A percentile compares a stretch with the other conserved stretches of the same genome.
Evolutionary conservation across 345 rosid species (phyloP).

Genomic region (Populus davidiana): DNA sequence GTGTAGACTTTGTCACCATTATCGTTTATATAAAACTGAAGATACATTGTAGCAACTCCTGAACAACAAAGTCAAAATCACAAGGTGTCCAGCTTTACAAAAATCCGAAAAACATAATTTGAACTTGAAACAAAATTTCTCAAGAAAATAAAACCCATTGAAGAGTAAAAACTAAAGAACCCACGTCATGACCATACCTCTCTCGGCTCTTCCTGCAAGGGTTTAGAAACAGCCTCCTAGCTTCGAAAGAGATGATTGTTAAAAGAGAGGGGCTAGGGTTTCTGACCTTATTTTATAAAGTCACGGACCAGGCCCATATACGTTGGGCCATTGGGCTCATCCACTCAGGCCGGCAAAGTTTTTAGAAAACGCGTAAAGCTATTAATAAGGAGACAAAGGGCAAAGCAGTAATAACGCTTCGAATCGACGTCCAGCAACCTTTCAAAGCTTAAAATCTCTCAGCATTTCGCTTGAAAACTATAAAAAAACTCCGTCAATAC

Average conservation of each 20-base stretch:
- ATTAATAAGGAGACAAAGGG: background rate
- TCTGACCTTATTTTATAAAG: background rate
- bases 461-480: background rate
- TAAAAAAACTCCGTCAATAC: background rate
- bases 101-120: background rate
- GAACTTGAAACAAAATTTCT: background rate
- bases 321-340: background rate
- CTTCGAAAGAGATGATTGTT: background rate
- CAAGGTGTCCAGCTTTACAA: background rate
- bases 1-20: conserved; percentile 81
- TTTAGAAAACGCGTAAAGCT: background rate
- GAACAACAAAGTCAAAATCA: background rate
- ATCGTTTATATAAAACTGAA: conserved; percentile 73
- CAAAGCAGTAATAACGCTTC: conserved; percentile 14
- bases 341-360: background rate
- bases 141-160: background rate
- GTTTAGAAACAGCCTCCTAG: background rate
- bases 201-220: background rate
- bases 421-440: conserved; percentile 30
- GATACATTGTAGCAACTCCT: conserved; percentile 46
- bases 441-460: background rate
- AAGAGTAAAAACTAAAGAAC: background rate
- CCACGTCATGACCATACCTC: background rate
- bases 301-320: background rate
- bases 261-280: background rate